A percentile compares a stretch with the other conserved stretches of the same genome.
These are phyloP conservation scores for Cylindrodendrum hubeiense DNA, from an alignment of 2,329 filamentous ascomycete species.

Conservation along the genomic window DNA sequence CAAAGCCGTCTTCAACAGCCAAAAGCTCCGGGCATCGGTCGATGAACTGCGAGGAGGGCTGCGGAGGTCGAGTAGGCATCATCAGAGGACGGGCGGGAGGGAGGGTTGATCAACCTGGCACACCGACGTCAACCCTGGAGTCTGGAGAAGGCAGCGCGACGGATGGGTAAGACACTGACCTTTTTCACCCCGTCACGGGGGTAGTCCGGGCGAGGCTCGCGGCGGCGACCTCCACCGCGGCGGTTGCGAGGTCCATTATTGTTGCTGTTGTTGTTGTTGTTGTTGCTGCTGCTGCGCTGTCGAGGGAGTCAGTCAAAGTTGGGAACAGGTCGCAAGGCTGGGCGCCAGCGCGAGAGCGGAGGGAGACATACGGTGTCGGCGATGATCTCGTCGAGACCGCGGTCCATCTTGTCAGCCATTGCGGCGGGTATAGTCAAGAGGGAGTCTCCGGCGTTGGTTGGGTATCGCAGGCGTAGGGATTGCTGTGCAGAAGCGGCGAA, in stretches of 20 bases:
- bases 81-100: slow-evolving; percentile 44
- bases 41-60: slow-evolving; percentile 46
- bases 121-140: slow-evolving; percentile 35
- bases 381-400: slow-evolving; percentile 69
- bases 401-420: slow-evolving; percentile 63
- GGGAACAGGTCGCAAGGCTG: slow-evolving; percentile 25
- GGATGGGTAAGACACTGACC: slow-evolving; percentile 62
- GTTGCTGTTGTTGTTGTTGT: too few relatives aligned
- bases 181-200: slow-evolving; percentile 92
- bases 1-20: slow-evolving; percentile 46
- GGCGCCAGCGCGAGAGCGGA: slow-evolving; percentile 14
- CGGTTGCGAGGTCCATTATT: slow-evolving; percentile 52
- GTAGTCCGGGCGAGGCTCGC: slow-evolving; percentile 59
- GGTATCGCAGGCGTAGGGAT: background rate
- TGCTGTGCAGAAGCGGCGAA: background rate
- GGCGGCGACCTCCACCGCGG: slow-evolving; percentile 51
- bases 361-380: slow-evolving; percentile 58
- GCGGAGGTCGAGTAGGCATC: slow-evolving; percentile 45
- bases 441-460: background rate
- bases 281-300: too few relatives aligned
- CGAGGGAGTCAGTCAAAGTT: slow-evolving; percentile 36
- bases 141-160: slow-evolving; percentile 1
- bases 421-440: slow-evolving; percentile 16
- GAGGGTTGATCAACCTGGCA: slow-evolving; percentile 52
- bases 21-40: slow-evolving; percentile 47